A percentile compares a stretch with the other conserved stretches of the same genome.
Evolutionary conservation across 495 filamentous ascomycete species (phyloP).

Genomic region (Venustampulla echinocandica): DNA sequence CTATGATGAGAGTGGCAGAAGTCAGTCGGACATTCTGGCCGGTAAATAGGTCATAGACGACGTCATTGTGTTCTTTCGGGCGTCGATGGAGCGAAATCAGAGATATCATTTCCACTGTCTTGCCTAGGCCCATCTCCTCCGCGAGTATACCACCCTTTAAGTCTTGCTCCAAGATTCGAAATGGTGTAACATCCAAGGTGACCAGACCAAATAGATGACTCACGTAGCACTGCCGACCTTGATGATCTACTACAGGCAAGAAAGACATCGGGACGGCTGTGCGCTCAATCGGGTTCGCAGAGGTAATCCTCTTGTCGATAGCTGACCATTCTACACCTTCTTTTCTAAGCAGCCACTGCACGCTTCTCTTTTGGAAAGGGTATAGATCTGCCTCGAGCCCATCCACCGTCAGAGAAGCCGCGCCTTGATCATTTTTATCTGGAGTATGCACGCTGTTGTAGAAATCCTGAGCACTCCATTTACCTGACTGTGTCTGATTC

Average conservation of each 20-base stretch:
- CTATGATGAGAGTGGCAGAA: constrained; percentile 76
- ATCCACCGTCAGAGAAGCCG: constrained; percentile 6
- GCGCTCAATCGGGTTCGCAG: not conserved
- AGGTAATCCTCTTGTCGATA: constrained; percentile 20
- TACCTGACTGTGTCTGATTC: constrained; percentile 1
- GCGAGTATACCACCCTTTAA: constrained; percentile 66
- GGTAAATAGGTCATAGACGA: constrained; percentile 24
- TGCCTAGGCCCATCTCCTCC: constrained; percentile 95
- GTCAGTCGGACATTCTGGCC: constrained; percentile 34
- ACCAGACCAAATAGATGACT: constrained; percentile 59
- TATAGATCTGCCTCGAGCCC: constrained; percentile 35
- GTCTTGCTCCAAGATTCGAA: constrained; percentile 30
- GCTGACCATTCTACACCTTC: constrained; percentile 32
- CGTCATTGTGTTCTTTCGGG: constrained; percentile 7
- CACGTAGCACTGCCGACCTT: constrained; percentile 44
- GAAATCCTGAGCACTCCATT: constrained; percentile 23
- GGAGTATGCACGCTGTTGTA: constrained; percentile 22
- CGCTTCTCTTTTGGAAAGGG: constrained; percentile 65
- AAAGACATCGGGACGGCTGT: constrained; percentile 22
- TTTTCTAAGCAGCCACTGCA: constrained; percentile 56
- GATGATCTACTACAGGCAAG: constrained; percentile 28
- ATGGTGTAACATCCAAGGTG: constrained; percentile 41
- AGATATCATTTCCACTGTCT: constrained; percentile 82
- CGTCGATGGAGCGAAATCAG: constrained; percentile 58
- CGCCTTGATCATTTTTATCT: constrained; percentile 8